Evolutionary conservation across 2,329 filamentous ascomycete genomes (phyloP).

Genomic region (Aspergillus brasiliensis): DNA sequence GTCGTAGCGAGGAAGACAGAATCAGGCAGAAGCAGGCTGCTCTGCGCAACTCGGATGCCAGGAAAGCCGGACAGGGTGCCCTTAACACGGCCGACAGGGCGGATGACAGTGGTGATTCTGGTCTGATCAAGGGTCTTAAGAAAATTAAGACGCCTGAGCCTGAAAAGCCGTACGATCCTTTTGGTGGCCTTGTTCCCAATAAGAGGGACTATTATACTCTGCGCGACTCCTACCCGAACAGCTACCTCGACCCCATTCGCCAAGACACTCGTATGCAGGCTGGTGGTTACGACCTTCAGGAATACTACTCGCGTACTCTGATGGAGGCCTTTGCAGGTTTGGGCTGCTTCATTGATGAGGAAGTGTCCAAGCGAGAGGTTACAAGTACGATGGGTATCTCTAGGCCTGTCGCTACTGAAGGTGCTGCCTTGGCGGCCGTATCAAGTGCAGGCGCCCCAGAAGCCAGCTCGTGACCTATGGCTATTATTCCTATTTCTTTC

Average conservation of each 20-base stretch:
- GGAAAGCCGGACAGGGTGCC: slow-evolving; percentile 25
- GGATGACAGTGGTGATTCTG: slow-evolving; percentile 31
- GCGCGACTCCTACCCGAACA: slow-evolving; percentile 70
- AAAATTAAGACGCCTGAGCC: slow-evolving; percentile 61
- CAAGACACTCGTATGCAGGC: slow-evolving; percentile 68
- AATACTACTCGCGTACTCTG: slow-evolving; percentile 79
- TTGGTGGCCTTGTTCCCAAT: slow-evolving; percentile 68
- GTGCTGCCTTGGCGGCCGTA: slow-evolving; percentile 32
- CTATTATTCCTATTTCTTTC: background rate
- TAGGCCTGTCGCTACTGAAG: slow-evolving; percentile 29
- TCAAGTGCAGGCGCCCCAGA: slow-evolving; percentile 5
- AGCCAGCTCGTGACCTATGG: background rate
- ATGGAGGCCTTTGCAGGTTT: slow-evolving; percentile 89
- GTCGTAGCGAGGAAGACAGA: slow-evolving; percentile 56
- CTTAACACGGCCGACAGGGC: slow-evolving; percentile 26
- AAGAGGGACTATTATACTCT: slow-evolving; percentile 70
- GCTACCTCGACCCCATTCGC: slow-evolving; percentile 69
- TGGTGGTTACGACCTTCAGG: slow-evolving; percentile 79
- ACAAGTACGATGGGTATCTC: slow-evolving; percentile 19
- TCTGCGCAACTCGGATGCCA: slow-evolving; percentile 37
- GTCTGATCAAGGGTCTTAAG: slow-evolving; percentile 78
- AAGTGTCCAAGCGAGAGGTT: slow-evolving; percentile 48
- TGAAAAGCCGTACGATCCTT: slow-evolving; percentile 83
- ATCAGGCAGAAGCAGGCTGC: slow-evolving; percentile 50
- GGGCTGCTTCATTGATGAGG: slow-evolving; percentile 83